Base-by-base conservation (phyloP, 2,329 filamentous ascomycete species). In the Xylaria sp. region DNA sequence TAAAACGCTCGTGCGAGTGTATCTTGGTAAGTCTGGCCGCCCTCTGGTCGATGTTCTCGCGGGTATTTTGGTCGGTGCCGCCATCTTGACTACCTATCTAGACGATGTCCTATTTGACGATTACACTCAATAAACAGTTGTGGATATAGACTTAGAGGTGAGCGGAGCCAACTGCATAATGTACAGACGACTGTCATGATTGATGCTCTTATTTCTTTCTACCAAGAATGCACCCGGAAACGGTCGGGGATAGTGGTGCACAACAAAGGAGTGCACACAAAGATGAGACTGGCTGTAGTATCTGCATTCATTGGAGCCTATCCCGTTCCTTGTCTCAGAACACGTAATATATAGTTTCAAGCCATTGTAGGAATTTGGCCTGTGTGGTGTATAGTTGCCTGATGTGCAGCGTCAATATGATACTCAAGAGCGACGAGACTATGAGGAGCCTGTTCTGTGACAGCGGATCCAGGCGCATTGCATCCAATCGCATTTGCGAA, bases 1-100 rank as follows among this genome's bases (percentile, higher is more conserved):
- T 47, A 72, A 51, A 11, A 72, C 70, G 34, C 53, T 72, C 27
- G 70, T 69, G n/a, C 69, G 67, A 27, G 68, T 32, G 21, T 60
- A 70, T 17, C 63, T 65, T 1, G 61, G 68, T 17, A 53, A 45
- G 12, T 50, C 30, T 7, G 17, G 51, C 3, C 14, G 57, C 30
- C 68, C 68, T 36, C 17, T 11, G 11, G 12, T 11, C 9, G 67
- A 59, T 36, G 63, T 51, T 32, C 34, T 60, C 21, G 11, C 8
- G 4, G 59, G 67, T 61, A 54, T 69, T 8, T 9, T 39, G 6
- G 5, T 24, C 19, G 53, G 57, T 21, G 50, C 36, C n/a, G 55
- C 55, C 67, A 69, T 69, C 50, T 56, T 56, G 27, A 34, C 30
- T 48, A 14, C 8, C 56, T 42, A 12, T 14, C n/a, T 30, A 12